Evolutionary conservation across 225 moss, liverwort and hornwort genomes (phyloP).

Genomic region (Anthoceros angustus): DNA sequence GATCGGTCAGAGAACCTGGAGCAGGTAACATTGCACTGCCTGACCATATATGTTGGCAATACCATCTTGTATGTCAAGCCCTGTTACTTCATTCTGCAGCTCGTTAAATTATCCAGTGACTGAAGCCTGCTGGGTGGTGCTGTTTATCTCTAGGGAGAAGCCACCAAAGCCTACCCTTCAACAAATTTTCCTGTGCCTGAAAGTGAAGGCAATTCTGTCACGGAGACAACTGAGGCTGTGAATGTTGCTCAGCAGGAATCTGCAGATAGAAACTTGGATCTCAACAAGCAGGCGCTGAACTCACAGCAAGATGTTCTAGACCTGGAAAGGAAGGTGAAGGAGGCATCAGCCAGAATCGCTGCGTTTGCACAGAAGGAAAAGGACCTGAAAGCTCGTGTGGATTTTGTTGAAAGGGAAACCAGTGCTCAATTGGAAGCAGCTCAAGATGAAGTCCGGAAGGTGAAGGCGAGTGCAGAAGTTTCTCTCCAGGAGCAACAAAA

Average conservation of each 20-base stretch:
- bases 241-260: neutral
- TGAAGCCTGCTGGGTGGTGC: no score
- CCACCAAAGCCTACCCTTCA: neutral
- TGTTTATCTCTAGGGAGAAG: neutral
- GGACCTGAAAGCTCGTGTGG: constrained; percentile 16
- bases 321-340: constrained; percentile 5
- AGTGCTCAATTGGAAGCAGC: constrained; percentile 18
- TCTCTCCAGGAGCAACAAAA: neutral
- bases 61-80: no score
- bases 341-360: constrained; percentile 10
- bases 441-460: constrained; percentile 17
- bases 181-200: neutral
- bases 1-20: neutral
- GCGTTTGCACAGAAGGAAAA: constrained; percentile 15
- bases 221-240: neutral
- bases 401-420: constrained; percentile 18
- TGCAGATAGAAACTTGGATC: neutral
- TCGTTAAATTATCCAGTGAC: no score
- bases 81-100: no score
- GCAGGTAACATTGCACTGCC: neutral
- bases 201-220: neutral
- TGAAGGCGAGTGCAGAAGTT: constrained; percentile 10
- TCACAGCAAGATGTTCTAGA: constrained; percentile 6
- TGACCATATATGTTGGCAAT: no score
- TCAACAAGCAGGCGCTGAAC: constrained; percentile 5